Evolutionary conservation across 441 rosid genomes (phyloP), one percentile per base, ranked within the genome.

Genomic region (Euphorbia corollata): DNA sequence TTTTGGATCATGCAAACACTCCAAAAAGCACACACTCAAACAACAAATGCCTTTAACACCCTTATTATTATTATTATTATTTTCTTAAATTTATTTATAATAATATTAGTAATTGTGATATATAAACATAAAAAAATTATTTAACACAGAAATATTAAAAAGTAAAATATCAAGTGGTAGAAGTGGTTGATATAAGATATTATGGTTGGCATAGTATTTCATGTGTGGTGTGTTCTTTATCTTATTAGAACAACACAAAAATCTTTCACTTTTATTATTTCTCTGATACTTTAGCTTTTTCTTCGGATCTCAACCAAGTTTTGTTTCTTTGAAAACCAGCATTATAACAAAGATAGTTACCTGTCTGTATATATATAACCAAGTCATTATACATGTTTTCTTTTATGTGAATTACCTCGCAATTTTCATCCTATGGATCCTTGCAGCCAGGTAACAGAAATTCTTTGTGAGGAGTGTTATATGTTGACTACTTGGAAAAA

Each of bases 221-320:
- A 45, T 45, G 50, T 45, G 50, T 45, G 50, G 13, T 10, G 13
- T 45, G 50, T 45, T 67, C 50, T 39, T 54, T 54, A 54, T 19
- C 30, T 8, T 54, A 54, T 2, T 16, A 54, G 20, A 19, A 54
- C 11, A 54, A 54, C 11, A 54, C 58, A 54, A 16, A 54, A 54
- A 54, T 54, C 58, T 19, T 48, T 54, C 5, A 6, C 61, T 56
- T 24, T 11, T 54, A 18, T 65, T 36, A 36, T n/a, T 69, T 63
- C 63, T 57, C 45, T 16, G 71, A 61, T 79, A 69, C 65, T 74
- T 68, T 20, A 73, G 78, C 83, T 65, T 80, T 81, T 80, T 73
- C 75, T 85, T 78, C 81, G 85, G 87, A 85, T 85, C 87, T 83
- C 84, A 79, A 63, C 75, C 13, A 71, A 68, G 64, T 71, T 48